Percentiles rank a stretch among this genome's conserved stretches.
Evolutionary conservation across 2,329 filamentous ascomycete species (phyloP).

Genomic region (Cryphonectria radicalis): DNA sequence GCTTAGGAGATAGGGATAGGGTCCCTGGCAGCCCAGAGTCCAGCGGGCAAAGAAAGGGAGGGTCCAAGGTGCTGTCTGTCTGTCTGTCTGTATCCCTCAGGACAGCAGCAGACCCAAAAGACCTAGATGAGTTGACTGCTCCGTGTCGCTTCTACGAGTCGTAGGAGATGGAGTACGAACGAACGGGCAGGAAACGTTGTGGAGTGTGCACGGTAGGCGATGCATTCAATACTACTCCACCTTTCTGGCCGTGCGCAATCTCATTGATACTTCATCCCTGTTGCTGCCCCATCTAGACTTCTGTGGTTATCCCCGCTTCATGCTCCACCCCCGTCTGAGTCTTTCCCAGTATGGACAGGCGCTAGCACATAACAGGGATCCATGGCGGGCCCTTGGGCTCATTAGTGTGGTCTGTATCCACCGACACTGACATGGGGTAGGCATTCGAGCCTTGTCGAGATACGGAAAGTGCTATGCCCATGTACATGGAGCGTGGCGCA

Average conservation of each 20-base stretch:
- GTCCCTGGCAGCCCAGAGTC: neutral
- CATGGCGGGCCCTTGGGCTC: neutral
- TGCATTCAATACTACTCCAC: neutral
- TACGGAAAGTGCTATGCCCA: slow-evolving; percentile 1
- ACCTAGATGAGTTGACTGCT: neutral
- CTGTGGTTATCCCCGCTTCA: neutral
- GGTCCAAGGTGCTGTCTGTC: too few species aligned
- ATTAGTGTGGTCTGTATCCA: neutral
- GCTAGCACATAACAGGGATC: neutral
- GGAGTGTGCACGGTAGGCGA: neutral
- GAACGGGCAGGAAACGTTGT: neutral
- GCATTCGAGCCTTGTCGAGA: neutral
- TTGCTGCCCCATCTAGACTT: neutral
- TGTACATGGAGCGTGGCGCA: neutral
- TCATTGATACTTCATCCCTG: neutral
- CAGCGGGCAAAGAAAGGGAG: neutral
- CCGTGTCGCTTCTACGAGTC: slow-evolving; percentile 3
- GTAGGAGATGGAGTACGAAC: neutral
- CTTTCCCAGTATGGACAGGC: neutral
- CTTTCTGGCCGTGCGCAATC: slow-evolving; percentile 3
- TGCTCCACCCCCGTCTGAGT: neutral
- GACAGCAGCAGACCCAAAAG: neutral
- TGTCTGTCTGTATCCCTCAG: neutral
- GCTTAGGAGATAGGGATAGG: neutral
- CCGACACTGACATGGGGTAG: neutral